Evolutionary conservation across 139 green algal species (phyloP).

Genomic region (Tetraselmis striata): DNA sequence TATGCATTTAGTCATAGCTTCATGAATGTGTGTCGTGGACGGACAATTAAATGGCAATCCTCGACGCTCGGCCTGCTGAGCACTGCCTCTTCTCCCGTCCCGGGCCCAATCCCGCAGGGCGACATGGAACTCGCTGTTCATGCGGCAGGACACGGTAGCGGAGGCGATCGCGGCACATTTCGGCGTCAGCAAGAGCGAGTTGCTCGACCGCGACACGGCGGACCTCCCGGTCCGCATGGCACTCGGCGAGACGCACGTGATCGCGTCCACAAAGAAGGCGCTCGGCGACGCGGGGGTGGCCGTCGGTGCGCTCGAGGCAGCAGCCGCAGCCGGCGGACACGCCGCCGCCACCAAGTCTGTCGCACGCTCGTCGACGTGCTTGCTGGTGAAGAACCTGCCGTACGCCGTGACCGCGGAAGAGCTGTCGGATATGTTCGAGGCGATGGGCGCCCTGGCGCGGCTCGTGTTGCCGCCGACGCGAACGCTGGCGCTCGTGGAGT

Average conservation of each 20-base stretch:
- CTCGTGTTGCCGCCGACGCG: constrained; percentile 79
- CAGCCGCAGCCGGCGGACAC: constrained; percentile 56
- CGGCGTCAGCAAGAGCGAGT: constrained; percentile 76
- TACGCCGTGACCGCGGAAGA: constrained; percentile 61
- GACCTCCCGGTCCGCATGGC: constrained; percentile 78
- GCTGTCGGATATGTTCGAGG: constrained; percentile 51
- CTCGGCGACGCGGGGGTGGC: constrained; percentile 68
- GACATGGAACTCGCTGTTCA: constrained; percentile 97
- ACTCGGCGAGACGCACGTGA: constrained; percentile 88
- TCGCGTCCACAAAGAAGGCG: constrained; percentile 82
- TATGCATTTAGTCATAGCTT: too few species aligned
- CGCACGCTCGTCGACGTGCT: constrained; percentile 46
- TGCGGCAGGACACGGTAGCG: constrained; percentile 91
- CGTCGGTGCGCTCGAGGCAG: constrained; percentile 63
- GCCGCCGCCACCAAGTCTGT: constrained; percentile 29
- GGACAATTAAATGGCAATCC: too few species aligned
- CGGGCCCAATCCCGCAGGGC: too few species aligned
- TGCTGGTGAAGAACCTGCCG: constrained; percentile 97
- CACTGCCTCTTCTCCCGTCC: too few species aligned
- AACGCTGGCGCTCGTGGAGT: constrained; percentile 89
- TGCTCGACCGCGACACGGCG: constrained; percentile 62
- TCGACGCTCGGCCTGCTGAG: too few species aligned
- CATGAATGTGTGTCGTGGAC: too few species aligned
- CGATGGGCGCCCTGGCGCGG: constrained; percentile 48
- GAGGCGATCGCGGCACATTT: constrained; percentile 84